phyloP scores from a whole-genome alignment of 176 grass and related monocot genomes.

The Oryza glumipatula region DNA sequence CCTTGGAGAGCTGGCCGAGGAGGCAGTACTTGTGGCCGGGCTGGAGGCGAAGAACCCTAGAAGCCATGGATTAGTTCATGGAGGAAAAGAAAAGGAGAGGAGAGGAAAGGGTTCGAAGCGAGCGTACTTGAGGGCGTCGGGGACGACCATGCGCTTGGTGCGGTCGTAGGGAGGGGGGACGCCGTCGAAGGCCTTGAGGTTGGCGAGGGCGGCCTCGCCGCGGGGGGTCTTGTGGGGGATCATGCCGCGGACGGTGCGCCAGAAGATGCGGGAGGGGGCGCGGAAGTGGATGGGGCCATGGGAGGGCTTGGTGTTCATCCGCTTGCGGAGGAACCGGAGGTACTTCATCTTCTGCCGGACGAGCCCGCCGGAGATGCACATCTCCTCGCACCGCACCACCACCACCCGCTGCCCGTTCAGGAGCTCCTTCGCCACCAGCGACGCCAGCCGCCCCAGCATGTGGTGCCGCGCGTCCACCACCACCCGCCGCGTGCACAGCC shows the following conservation, averaged over 20 bases:
- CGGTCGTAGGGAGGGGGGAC: slow-evolving; percentile 68
- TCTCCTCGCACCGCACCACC: slow-evolving; percentile 70
- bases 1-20: slow-evolving; percentile 80
- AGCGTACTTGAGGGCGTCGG: slow-evolving; percentile 65
- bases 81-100: too few species aligned
- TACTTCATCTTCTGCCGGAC: slow-evolving; percentile 74
- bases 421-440: slow-evolving; percentile 58
- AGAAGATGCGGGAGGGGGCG: slow-evolving; percentile 54
- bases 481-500: slow-evolving; percentile 43
- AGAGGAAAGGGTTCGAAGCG: too few species aligned
- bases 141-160: slow-evolving; percentile 67
- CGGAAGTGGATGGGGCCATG: slow-evolving; percentile 68
- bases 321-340: slow-evolving; percentile 68
- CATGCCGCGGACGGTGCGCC: slow-evolving; percentile 64
- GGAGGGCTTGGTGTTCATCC: slow-evolving; percentile 78
- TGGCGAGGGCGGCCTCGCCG: slow-evolving; percentile 65
- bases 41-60: slow-evolving; percentile 88
- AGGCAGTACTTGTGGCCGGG: slow-evolving; percentile 91
- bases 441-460: slow-evolving; percentile 67
- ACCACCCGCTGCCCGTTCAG: slow-evolving; percentile 64
- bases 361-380: slow-evolving; percentile 64
- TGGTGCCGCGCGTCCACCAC: slow-evolving; percentile 65
- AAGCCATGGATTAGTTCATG: neutral
- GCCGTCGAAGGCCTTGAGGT: slow-evolving; percentile 60
- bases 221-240: slow-evolving; percentile 77